Evolutionary conservation across 768 basidiomycete genomes (phyloP).

Genomic region (Termitomyces heimii): DNA sequence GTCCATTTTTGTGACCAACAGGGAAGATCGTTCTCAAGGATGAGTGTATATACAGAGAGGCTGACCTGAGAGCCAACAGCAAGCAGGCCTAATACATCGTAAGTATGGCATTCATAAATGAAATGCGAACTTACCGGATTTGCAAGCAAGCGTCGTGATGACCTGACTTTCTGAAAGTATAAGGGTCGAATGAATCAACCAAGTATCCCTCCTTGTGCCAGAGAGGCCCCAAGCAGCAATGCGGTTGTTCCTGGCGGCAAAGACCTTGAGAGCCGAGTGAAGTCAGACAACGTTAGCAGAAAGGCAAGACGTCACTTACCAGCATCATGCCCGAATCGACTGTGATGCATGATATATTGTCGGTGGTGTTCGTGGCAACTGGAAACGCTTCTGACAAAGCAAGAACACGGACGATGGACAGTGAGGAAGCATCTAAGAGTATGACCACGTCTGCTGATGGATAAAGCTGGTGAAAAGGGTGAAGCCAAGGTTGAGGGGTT

Average conservation of each 20-base stretch:
- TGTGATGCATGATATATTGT: slow-evolving; percentile 52
- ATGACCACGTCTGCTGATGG: slow-evolving; percentile 66
- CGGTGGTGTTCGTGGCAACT: slow-evolving; percentile 34
- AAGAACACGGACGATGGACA: slow-evolving; percentile 62
- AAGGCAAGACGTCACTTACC: slow-evolving; percentile 29
- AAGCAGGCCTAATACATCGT: slow-evolving; percentile 54
- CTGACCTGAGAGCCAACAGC: slow-evolving; percentile 57
- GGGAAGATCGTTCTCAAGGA: slow-evolving; percentile 76
- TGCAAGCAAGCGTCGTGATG: slow-evolving; percentile 65
- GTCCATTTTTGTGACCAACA: slow-evolving; percentile 83
- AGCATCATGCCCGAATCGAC: slow-evolving; percentile 80
- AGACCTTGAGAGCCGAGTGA: slow-evolving; percentile 43
- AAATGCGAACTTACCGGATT: slow-evolving; percentile 47
- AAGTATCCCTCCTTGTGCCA: slow-evolving; percentile 52
- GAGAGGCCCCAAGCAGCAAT: slow-evolving; percentile 81
- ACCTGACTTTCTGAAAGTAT: slow-evolving; percentile 47
- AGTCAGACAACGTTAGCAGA: slow-evolving; percentile 11
- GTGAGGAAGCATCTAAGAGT: slow-evolving; percentile 63
- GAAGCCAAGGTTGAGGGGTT: slow-evolving; percentile 9
- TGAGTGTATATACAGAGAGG: slow-evolving; percentile 70
- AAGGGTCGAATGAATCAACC: slow-evolving; percentile 81
- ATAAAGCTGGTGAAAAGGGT: slow-evolving; percentile 46
- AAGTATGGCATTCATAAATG: slow-evolving; percentile 14
- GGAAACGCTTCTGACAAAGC: slow-evolving; percentile 83
- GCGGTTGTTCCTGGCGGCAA: slow-evolving; percentile 60